These are phyloP conservation scores for Colletotrichum cuscutae DNA, from an alignment of 2,329 filamentous ascomycete species.

Conservation along the genomic window DNA sequence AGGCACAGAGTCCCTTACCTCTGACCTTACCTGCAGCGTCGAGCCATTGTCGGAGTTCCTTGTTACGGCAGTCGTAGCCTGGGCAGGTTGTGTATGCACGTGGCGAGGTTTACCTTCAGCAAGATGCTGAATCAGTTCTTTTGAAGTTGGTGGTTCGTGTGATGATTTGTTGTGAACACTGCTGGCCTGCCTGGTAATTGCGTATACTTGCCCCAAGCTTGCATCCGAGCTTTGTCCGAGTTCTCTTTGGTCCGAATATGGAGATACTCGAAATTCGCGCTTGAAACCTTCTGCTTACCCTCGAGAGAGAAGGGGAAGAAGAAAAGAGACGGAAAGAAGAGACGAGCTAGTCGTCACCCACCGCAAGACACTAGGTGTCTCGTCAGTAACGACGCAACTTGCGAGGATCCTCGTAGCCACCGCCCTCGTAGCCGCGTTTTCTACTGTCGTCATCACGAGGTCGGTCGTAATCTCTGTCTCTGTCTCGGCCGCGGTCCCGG, in stretches of 20 bases:
- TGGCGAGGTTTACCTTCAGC: constrained; percentile 31
- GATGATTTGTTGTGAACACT: neutral
- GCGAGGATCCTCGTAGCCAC: constrained; percentile 80
- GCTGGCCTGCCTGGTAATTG: neutral
- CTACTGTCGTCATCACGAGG: constrained; percentile 68
- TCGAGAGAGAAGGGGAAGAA: constrained; percentile 47
- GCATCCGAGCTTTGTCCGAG: neutral
- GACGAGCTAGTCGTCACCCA: constrained; percentile 46
- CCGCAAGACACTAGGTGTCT: constrained; percentile 51
- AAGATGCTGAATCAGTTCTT: neutral
- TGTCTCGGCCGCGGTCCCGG: constrained; percentile 56
- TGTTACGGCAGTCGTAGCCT: neutral
- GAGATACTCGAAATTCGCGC: constrained; percentile 3
- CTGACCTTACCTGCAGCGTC: constrained; percentile 62
- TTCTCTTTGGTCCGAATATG: neutral
- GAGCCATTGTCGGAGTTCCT: constrained; percentile 28
- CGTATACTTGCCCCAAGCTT: neutral
- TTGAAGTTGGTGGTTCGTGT: neutral
- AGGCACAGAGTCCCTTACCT: constrained; percentile 61
- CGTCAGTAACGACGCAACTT: constrained; percentile 73
- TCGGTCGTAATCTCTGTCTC: constrained; percentile 65
- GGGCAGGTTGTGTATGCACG: neutral
- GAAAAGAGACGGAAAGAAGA: constrained; percentile 39
- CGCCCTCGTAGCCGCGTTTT: constrained; percentile 81
- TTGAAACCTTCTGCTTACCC: constrained; percentile 45